Conservation (phyloP, 441 rosid species). For the Pelargonium cotyledonis region DNA sequence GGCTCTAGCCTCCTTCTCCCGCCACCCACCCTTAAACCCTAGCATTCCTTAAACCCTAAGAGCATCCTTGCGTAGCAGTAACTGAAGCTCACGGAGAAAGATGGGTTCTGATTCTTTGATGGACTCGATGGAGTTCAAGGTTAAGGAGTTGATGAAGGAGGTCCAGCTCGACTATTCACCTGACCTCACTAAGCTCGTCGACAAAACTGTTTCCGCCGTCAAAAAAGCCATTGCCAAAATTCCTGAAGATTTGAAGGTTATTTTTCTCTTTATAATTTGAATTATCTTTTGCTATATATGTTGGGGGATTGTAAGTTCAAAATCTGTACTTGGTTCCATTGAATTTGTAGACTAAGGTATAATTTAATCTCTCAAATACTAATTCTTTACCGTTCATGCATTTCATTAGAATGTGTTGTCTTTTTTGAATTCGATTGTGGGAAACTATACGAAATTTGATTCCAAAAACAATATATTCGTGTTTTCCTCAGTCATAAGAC, state of each 20-base stretch:
- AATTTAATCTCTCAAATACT: background rate
- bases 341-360: background rate
- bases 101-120: slow-evolving; percentile 26
- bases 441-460: background rate
- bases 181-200: slow-evolving; percentile 46
- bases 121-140: slow-evolving; percentile 49
- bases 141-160: slow-evolving; percentile 61
- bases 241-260: slow-evolving; percentile 51
- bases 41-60: background rate
- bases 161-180: slow-evolving; percentile 44
- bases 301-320: background rate
- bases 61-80: background rate
- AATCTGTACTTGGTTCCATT: background rate
- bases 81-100: slow-evolving; percentile 9
- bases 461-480: background rate
- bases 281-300: background rate
- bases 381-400: background rate
- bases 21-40: slow-evolving; percentile 14
- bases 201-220: slow-evolving; percentile 49
- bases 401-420: background rate
- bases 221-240: slow-evolving; percentile 38
- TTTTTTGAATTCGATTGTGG: background rate
- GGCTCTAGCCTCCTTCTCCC: slow-evolving; percentile 11
- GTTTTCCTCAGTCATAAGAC: background rate
- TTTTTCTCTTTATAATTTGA: background rate